phyloP scores from a whole-genome alignment of 2,329 filamentous ascomycete species.

The Penicillium sp. region DNA sequence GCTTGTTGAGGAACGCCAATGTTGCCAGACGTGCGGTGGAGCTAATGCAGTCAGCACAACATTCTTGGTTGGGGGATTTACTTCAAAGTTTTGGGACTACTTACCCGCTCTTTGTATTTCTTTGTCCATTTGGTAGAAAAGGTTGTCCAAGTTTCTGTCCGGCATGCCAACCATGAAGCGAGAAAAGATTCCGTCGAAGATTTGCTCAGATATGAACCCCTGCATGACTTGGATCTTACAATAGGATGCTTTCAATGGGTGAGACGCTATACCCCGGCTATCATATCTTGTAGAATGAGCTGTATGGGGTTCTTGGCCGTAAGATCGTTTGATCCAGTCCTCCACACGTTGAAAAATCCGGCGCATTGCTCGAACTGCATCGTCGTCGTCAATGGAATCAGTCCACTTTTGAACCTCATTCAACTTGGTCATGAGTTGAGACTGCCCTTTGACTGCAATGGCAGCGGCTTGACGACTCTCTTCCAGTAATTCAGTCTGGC shows the following conservation, averaged over 20 bases:
- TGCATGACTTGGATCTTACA: not conserved
- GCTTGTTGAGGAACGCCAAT: conserved; percentile 2
- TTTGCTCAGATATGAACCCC: not conserved
- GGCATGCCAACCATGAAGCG: not conserved
- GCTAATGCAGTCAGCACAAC: not conserved
- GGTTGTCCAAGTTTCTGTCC: not conserved
- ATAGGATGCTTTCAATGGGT: not conserved
- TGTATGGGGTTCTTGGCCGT: not conserved
- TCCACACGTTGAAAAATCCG: conserved; percentile 17
- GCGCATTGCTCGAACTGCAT: conserved; percentile 13
- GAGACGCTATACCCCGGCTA: not conserved
- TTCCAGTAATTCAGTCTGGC: conserved; percentile 8
- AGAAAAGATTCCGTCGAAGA: not conserved
- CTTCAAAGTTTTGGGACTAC: not conserved
- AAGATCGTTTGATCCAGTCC: conserved; percentile 22
- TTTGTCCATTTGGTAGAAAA: not conserved
- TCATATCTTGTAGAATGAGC: not conserved
- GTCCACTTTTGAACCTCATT: conserved; percentile 8
- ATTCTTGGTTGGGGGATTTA: not conserved
- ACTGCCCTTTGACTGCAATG: conserved; percentile 5
- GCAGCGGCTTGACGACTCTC: not conserved
- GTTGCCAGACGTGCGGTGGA: not conserved
- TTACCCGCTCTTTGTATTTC: not conserved
- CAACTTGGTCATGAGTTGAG: conserved; percentile 5
- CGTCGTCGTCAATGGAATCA: conserved; percentile 20